Percentiles rank a stretch among this genome's conserved stretches.
Evolutionary conservation across 225 moss, liverwort and hornwort genomes (phyloP).

Genomic region (Physcomitrium patens): DNA sequence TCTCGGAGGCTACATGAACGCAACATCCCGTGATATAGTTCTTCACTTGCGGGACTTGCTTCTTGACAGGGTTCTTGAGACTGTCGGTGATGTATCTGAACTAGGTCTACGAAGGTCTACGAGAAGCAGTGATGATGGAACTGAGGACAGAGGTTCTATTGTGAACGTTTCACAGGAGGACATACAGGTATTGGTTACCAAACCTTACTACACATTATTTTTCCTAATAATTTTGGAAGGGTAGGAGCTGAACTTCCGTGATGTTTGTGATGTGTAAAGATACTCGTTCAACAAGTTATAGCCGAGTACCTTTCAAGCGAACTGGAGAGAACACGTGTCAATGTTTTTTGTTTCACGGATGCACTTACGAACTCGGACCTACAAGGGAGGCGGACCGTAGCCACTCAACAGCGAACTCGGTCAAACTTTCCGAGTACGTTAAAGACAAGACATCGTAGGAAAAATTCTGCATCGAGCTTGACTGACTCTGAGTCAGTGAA

Average conservation of each 20-base stretch:
- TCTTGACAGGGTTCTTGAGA: conserved; percentile 76
- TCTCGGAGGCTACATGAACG: conserved; percentile 67
- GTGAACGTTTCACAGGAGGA: conserved; percentile 82
- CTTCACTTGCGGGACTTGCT: conserved; percentile 77
- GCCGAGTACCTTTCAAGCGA: conserved; percentile 78
- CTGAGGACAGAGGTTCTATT: conserved; percentile 58
- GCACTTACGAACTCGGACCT: conserved; percentile 44
- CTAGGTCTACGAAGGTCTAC: conserved; percentile 57
- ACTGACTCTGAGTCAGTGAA: conserved; percentile 80
- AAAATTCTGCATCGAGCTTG: conserved; percentile 75
- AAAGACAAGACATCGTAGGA: conserved; percentile 71
- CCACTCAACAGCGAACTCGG: conserved; percentile 46
- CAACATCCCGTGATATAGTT: conserved; percentile 75
- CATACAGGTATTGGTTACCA: conserved; percentile 53
- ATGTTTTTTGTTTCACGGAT: conserved; percentile 91
- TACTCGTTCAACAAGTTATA: conserved; percentile 72
- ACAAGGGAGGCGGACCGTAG: conserved; percentile 43
- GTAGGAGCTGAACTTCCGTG: conserved; percentile 11
- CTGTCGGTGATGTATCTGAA: conserved; percentile 68
- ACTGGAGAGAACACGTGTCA: conserved; percentile 82
- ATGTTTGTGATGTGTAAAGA: conserved; percentile 46
- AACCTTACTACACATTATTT: neutral
- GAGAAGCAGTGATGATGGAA: conserved; percentile 70
- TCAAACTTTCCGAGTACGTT: conserved; percentile 57
- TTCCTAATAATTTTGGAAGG: neutral